Percentiles rank a stretch among this genome's conserved stretches.
Conservation (phyloP, 2,329 filamentous ascomycete genomes). For the Aspergillus eucalypticola region DNA sequence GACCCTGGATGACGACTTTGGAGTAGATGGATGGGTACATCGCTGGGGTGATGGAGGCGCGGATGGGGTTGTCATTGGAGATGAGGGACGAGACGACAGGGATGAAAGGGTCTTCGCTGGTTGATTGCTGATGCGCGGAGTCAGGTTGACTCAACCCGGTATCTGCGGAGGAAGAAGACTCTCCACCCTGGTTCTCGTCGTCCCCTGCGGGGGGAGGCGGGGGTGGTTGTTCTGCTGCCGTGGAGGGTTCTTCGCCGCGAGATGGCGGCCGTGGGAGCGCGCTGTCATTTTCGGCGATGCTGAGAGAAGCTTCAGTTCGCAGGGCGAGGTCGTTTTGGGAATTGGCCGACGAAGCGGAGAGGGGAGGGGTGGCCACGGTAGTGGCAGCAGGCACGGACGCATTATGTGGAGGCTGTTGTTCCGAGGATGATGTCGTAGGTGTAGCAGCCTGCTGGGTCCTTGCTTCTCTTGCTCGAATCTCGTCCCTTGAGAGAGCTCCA, state of each 20-base stretch:
- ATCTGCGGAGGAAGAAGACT: conserved; percentile 41
- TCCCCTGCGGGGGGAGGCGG: conserved; percentile 28
- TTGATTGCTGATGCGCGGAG: conserved; percentile 9
- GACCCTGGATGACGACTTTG: conserved; percentile 77
- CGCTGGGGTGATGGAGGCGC: conserved; percentile 70
- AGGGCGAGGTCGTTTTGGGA: conserved; percentile 16
- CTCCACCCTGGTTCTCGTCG: conserved; percentile 16
- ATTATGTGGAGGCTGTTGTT: background rate
- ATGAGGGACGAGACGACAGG: conserved; percentile 74
- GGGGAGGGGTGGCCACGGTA: conserved; percentile 1
- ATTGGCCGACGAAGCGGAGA: conserved; percentile 1
- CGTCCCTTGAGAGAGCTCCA: conserved; percentile 55
- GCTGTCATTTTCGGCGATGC: conserved; percentile 18
- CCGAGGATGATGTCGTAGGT: conserved; percentile 2
- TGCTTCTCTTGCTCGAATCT: conserved; percentile 25
- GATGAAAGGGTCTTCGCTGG: conserved; percentile 58
- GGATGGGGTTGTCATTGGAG: conserved; percentile 72
- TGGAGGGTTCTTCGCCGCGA: conserved; percentile 24
- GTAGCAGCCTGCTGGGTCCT: conserved; percentile 9
- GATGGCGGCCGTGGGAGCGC: background rate
- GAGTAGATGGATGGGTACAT: conserved; percentile 83
- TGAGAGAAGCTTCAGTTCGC: conserved; percentile 25
- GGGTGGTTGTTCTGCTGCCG: conserved; percentile 23
- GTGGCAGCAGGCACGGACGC: conserved; percentile 4
- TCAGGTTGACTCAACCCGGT: conserved; percentile 4